Percentiles rank a stretch among this genome's conserved stretches.
phyloP scores from a whole-genome alignment of 352 stramenopile genomes.

The Phytopythium montanum region DNA sequence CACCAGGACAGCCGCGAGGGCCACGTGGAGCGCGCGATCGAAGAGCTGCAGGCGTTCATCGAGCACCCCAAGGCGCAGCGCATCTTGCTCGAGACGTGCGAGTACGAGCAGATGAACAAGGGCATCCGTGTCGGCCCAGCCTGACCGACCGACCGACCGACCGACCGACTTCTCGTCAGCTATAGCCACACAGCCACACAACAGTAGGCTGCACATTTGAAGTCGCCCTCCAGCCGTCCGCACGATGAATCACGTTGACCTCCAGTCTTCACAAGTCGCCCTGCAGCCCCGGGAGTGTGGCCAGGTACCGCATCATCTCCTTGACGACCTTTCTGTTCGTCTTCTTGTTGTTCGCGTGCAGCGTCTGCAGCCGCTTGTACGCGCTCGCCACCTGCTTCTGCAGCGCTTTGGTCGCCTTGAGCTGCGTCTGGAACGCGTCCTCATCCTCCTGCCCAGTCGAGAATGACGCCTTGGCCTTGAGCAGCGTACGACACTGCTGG shows the following conservation, averaged over 20 bases:
- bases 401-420: conserved; percentile 32
- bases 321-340: conserved; percentile 82
- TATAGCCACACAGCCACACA: too few species aligned
- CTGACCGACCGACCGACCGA: conserved; percentile 16
- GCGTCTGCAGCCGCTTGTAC: conserved; percentile 70
- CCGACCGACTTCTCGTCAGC: too few species aligned
- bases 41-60: conserved; percentile 73
- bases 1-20: conserved; percentile 59
- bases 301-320: conserved; percentile 78
- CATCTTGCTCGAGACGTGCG: conserved; percentile 61
- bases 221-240: background rate
- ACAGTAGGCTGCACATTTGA: background rate
- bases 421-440: background rate
- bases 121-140: conserved; percentile 72
- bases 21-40: conserved; percentile 66
- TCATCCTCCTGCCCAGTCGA: background rate
- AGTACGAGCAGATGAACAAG: conserved; percentile 52
- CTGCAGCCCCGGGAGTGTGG: conserved; percentile 60
- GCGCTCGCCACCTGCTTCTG: conserved; percentile 48
- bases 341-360: conserved; percentile 76
- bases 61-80: conserved; percentile 62
- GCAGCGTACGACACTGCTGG: conserved; percentile 41
- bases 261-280: conserved; percentile 17
- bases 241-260: conserved; percentile 8
- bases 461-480: conserved; percentile 31